Evolutionary conservation across 163 green algal genomes (phyloP).

Genomic region (Volvox carteri): DNA sequence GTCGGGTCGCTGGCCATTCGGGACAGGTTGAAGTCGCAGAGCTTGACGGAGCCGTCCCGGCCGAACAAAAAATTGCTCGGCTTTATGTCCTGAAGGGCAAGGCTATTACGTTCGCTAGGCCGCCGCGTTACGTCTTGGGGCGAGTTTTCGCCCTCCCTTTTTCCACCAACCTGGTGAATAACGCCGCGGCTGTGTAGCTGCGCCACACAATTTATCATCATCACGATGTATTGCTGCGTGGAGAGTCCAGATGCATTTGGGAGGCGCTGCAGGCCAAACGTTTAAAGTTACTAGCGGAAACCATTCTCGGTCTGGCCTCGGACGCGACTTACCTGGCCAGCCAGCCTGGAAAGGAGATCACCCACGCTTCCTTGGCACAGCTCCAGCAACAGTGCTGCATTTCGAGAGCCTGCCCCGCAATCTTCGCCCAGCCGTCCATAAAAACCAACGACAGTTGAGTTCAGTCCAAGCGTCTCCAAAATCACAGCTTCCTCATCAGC

Average conservation of each 20-base stretch:
- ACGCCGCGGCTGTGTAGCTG: conserved; percentile 10
- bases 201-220: conserved; percentile 33
- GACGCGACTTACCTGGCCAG: background rate
- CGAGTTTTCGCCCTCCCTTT: too few relatives aligned
- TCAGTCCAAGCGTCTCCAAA: background rate
- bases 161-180: conserved; percentile 14
- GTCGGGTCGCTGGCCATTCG: background rate
- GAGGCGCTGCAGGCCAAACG: background rate
- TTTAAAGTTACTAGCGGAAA: background rate
- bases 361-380: conserved; percentile 10
- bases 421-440: conserved; percentile 6
- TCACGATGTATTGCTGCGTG: conserved; percentile 7
- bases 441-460: background rate
- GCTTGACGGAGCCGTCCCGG: background rate
- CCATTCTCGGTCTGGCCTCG: background rate
- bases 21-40: conserved; percentile 32
- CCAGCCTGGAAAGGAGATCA: background rate
- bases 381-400: conserved; percentile 13
- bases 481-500: background rate
- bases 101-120: too few relatives aligned
- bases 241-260: background rate
- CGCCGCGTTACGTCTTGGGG: too few relatives aligned
- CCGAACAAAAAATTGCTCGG: conserved; percentile 33
- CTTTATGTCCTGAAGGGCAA: conserved; percentile 44
- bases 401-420: background rate